phyloP scores from a whole-genome alignment of 106 monocot genomes.

The Vanilla planifolia region DNA sequence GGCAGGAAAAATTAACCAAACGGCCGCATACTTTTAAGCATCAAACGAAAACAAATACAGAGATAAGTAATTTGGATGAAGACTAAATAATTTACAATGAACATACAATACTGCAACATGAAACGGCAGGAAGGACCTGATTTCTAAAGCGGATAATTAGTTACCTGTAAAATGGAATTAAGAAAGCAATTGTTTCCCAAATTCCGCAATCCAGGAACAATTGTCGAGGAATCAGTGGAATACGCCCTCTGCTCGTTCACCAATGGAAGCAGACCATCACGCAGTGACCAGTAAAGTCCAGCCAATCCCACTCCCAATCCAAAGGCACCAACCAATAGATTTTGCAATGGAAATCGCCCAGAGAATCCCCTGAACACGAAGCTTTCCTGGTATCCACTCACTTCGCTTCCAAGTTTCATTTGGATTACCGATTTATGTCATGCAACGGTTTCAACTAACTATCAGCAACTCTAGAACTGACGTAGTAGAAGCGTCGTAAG shows the following conservation, averaged over 20 bases:
- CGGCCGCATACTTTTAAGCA: no score
- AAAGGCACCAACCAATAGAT: constrained; percentile 32
- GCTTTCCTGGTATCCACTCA: constrained; percentile 2
- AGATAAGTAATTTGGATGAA: no score
- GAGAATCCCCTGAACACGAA: not conserved
- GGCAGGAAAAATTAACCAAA: no score
- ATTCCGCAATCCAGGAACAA: constrained; percentile 66
- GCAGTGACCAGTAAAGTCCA: constrained; percentile 35
- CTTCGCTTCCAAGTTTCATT: constrained; percentile 3
- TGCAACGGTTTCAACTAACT: not conserved
- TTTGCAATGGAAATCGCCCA: constrained; percentile 1
- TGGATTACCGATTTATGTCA: not conserved
- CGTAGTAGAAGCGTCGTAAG: not conserved
- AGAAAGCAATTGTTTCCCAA: constrained; percentile 92
- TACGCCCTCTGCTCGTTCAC: constrained; percentile 10
- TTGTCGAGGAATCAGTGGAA: constrained; percentile 14
- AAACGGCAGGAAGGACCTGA: not conserved
- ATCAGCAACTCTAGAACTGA: no score
- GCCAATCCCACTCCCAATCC: constrained; percentile 56
- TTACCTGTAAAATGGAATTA: constrained; percentile 87
- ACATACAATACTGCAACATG: no score
- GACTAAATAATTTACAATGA: no score
- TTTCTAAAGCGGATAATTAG: not conserved
- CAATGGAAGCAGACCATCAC: constrained; percentile 18
- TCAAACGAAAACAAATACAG: no score